Evolutionary conservation across 495 filamentous ascomycete species (phyloP), one percentile per base, ranked within the genome.

Genomic region (Parathielavia hyrcaniae): DNA sequence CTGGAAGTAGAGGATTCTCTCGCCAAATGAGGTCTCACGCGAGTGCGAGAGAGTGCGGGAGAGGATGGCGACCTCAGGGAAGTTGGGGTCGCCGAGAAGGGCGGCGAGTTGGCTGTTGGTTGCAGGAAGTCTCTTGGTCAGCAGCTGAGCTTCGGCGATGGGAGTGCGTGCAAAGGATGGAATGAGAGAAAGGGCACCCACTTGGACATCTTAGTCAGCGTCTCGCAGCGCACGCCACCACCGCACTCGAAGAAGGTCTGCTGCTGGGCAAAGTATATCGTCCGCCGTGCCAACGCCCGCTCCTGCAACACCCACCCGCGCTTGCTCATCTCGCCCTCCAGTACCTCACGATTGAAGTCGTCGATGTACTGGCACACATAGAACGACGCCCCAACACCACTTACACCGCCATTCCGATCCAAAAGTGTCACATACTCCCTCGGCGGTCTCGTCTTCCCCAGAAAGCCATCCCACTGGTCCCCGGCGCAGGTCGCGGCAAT

Each of bases 171-270:
- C 12, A 45, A 5, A 4, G 7, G 3, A 26, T 30, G 26, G 13
- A 43, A 1, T 3, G 20, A 10, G 20, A 46, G 9, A 13, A 51
- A 39, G 17, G 11, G 8, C 11, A 58, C 70, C 36, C 60, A 74
- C 70, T 74, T 72, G 16, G 59, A 43, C 34, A 69, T 50, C 34
- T 22, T 41, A 7, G 55, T 38, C 12, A 64, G 12, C 10, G 67
- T 71, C 55, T 74, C 69, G 51, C 71, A 75, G 16, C 66, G 59
- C n/a, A 74, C 67, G 1, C 70, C 71, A 6, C 59, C 50, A 0
- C 73, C 71, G 61, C 75, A 76, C 58, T 76, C 72, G 62, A 58
- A 74, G 41, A 73, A 76, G 7, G 58, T 63, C 52, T 75, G 70
- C 9, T 41, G 67, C 26, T 63, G 60, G 4, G 70, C 68, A 57